phyloP scores from a whole-genome alignment of 1,284 basidiomycete genomes.

The Trichosporon sp. region DNA sequence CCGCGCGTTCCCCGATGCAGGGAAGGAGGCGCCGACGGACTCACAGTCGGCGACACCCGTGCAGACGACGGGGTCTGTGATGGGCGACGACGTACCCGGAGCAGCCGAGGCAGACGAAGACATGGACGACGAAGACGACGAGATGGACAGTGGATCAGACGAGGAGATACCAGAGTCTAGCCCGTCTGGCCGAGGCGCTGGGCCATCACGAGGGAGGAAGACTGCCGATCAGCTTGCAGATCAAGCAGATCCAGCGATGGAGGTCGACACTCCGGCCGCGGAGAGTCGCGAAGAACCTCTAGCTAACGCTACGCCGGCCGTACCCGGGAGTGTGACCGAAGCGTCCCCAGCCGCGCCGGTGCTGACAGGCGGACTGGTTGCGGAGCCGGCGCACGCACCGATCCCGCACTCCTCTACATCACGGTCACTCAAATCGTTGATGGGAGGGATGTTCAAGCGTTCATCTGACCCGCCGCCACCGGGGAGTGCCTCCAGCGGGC shows the following conservation, averaged over 20 bases:
- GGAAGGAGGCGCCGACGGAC: conserved; percentile 19
- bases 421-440: conserved; percentile 24
- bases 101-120: conserved; percentile 22
- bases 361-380: neutral
- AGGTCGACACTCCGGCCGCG: conserved; percentile 26
- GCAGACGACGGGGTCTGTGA: conserved; percentile 16
- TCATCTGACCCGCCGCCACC: conserved; percentile 9
- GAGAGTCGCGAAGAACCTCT: neutral
- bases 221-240: neutral
- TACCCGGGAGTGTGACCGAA: neutral
- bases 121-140: conserved; percentile 21
- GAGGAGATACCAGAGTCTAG: neutral
- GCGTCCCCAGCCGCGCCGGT: neutral
- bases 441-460: conserved; percentile 30
- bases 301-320: neutral
- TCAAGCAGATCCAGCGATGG: conserved; percentile 26
- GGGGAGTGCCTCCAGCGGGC: neutral
- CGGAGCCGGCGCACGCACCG: neutral
- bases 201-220: neutral
- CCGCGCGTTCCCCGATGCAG: conserved; percentile 43
- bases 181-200: neutral
- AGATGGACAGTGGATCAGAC: conserved; percentile 20
- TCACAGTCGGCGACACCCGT: conserved; percentile 24
- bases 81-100: conserved; percentile 5
- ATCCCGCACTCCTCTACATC: neutral